Percentiles rank a stretch among this genome's conserved stretches.
Evolutionary conservation across 768 basidiomycete species (phyloP).

Genomic region (Sarcodon sp.): DNA sequence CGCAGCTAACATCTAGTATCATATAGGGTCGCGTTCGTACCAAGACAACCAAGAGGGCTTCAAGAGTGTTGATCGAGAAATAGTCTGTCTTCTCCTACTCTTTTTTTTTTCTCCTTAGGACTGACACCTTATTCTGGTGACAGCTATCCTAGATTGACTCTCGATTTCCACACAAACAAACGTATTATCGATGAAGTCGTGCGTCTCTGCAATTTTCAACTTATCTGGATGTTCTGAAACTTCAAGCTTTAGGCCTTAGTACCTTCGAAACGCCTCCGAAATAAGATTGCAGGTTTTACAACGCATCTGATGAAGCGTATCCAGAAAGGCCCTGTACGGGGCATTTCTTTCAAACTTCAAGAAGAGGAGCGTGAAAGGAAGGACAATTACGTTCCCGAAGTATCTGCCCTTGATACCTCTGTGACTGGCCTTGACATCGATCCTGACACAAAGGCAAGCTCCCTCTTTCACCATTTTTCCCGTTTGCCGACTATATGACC

Average conservation of each 20-base stretch:
- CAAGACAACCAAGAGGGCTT: constrained; percentile 99
- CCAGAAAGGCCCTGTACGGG: constrained; percentile 93
- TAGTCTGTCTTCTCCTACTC: constrained; percentile 45
- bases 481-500: not conserved
- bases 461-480: not conserved
- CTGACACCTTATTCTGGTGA: constrained; percentile 1
- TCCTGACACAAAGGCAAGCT: constrained; percentile 77
- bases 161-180: constrained; percentile 99
- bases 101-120: not conserved
- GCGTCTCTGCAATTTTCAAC: constrained; percentile 15
- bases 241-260: constrained; percentile 56
- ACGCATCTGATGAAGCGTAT: constrained; percentile 99
- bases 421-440: constrained; percentile 76
- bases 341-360: constrained; percentile 99
- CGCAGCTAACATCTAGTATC: not conserved
- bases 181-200: constrained; percentile 97
- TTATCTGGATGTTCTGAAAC: not conserved
- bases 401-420: constrained; percentile 84
- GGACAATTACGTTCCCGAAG: constrained; percentile 98
- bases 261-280: constrained; percentile 96
- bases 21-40: constrained; percentile 95
- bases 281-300: constrained; percentile 99
- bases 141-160: constrained; percentile 97
- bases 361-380: constrained; percentile 99
- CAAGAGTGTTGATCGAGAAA: constrained; percentile 98